These are phyloP conservation scores for Tarenaya hassleriana DNA, from an alignment of 345 rosid species.

Conservation along the genomic window DNA sequence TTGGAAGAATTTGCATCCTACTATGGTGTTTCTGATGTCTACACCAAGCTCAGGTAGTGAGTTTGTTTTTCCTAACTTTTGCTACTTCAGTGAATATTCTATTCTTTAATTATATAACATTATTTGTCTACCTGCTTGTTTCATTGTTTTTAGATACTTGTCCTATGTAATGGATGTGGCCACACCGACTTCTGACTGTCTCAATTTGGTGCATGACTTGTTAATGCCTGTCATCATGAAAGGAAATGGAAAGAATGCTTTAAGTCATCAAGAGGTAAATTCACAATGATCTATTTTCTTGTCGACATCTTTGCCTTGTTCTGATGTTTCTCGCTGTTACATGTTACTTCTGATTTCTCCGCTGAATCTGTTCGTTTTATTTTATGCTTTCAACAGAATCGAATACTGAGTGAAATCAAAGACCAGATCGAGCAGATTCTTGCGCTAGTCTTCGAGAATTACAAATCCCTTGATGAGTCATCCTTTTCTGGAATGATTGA, in stretches of 20 bases:
- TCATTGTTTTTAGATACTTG: slow-evolving; percentile 54
- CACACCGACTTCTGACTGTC: slow-evolving; percentile 95
- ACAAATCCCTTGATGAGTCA: slow-evolving; percentile 91
- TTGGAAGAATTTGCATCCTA: slow-evolving; percentile 85
- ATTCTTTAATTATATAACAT: too few species aligned
- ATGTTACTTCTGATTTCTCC: slow-evolving; percentile 7
- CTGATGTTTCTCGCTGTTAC: not conserved
- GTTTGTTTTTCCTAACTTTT: not conserved
- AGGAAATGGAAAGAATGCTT: slow-evolving; percentile 62
- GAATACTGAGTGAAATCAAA: slow-evolving; percentile 80
- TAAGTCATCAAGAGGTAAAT: slow-evolving; percentile 98
- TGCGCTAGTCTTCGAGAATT: slow-evolving; percentile 77
- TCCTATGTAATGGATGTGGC: slow-evolving; percentile 98
- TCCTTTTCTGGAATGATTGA: slow-evolving; percentile 64
- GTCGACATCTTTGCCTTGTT: too few species aligned
- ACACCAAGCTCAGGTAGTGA: slow-evolving; percentile 75
- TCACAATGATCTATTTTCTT: not conserved
- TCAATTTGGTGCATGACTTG: slow-evolving; percentile 74
- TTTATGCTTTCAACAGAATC: slow-evolving; percentile 49
- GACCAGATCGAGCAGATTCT: slow-evolving; percentile 98
- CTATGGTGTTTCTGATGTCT: slow-evolving; percentile 87
- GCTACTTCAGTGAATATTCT: slow-evolving; percentile 15
- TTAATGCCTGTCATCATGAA: slow-evolving; percentile 83
- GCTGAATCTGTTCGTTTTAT: not conserved
- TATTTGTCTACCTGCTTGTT: slow-evolving; percentile 16